These are phyloP conservation scores for Linnemannia exigua DNA, from an alignment of 192 early-diverging fungal genomes.

Conservation along the genomic window DNA sequence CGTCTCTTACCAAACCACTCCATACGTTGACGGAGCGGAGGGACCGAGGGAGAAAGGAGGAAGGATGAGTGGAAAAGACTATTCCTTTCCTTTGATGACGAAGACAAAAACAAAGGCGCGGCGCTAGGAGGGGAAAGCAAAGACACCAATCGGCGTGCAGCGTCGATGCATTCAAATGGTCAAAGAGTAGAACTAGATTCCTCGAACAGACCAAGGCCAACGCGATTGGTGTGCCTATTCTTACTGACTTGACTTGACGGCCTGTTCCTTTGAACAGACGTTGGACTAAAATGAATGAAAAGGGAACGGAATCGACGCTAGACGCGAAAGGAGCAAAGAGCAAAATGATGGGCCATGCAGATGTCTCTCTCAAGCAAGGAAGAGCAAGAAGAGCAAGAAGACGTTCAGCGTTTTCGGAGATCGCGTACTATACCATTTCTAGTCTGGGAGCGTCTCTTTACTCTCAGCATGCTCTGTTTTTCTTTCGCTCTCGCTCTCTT, in stretches of 20 bases:
- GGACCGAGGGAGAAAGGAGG: too few species aligned
- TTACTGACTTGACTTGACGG: not conserved
- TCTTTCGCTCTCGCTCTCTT: not conserved
- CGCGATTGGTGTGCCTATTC: not conserved
- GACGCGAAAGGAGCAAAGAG: not conserved
- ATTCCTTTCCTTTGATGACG: too few species aligned
- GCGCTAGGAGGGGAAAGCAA: too few species aligned
- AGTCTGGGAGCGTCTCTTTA: not conserved
- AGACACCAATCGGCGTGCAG: too few species aligned
- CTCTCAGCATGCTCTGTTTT: not conserved
- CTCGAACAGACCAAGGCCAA: not conserved
- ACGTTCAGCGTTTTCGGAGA: not conserved
- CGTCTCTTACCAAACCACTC: too few species aligned
- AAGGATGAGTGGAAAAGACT: too few species aligned
- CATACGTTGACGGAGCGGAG: too few species aligned
- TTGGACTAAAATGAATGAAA: not conserved
- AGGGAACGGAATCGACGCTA: not conserved
- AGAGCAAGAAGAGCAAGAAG: not conserved
- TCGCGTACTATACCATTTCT: not conserved
- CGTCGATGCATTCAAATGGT: not conserved
- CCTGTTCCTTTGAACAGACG: not conserved
- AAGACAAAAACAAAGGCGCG: too few species aligned
- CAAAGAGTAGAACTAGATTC: not conserved
- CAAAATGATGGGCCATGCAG: not conserved
- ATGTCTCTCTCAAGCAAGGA: not conserved